Evolutionary conservation across 2,329 filamentous ascomycete species (phyloP).

Genomic region (Trichoderma hamatum): DNA sequence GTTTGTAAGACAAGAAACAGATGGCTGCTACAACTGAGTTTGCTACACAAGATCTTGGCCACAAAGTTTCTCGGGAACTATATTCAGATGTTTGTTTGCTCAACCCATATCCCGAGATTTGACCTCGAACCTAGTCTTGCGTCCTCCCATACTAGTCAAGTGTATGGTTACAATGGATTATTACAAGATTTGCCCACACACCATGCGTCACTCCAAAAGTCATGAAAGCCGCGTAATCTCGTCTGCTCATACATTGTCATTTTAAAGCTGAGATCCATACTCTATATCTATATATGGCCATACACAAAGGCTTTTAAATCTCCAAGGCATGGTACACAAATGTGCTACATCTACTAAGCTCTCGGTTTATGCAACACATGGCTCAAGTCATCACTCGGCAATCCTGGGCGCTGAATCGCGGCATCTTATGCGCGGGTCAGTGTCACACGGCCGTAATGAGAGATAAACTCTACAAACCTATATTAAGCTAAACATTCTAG

Average conservation of each 20-base stretch:
- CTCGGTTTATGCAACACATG: not conserved
- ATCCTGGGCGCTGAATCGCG: not conserved
- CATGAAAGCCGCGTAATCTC: not conserved
- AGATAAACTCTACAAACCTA: not conserved
- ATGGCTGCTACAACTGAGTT: not conserved
- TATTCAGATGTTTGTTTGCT: constrained; percentile 8
- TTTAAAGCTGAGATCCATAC: not conserved
- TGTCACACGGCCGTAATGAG: not conserved
- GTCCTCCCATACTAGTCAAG: too few species aligned
- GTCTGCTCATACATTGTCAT: not conserved
- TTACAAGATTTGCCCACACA: not conserved
- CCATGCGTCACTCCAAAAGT: not conserved
- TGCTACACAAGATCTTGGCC: not conserved
- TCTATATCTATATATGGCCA: not conserved
- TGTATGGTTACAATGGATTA: not conserved
- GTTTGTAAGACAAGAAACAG: not conserved
- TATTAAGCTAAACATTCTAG: not conserved
- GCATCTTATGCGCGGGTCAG: not conserved
- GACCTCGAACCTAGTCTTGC: too few species aligned
- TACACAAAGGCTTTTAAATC: not conserved
- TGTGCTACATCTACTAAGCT: not conserved
- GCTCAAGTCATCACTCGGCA: not conserved
- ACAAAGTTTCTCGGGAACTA: constrained; percentile 12
- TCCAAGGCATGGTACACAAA: not conserved
- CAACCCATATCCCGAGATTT: not conserved